Percentiles rank a stretch among this genome's conserved stretches.
These are phyloP conservation scores for Conticribra guillardii DNA, from an alignment of 108 stramenopile species.

Conservation along the genomic window DNA sequence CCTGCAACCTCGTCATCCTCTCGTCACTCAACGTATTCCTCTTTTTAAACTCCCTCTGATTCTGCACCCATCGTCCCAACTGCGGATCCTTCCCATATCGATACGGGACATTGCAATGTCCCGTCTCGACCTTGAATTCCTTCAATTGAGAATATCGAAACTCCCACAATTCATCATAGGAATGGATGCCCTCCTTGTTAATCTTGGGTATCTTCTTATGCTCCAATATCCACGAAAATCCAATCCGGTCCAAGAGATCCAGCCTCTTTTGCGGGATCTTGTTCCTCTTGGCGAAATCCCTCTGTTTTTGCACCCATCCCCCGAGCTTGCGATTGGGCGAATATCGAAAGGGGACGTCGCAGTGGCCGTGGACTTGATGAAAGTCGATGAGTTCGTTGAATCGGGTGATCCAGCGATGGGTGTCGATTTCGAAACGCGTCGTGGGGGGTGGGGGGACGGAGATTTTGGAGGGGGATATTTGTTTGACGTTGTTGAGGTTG, in stretches of 20 bases:
- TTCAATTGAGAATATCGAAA: neutral
- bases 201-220: neutral
- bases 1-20: neutral
- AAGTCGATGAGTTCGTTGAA: too few relatives aligned
- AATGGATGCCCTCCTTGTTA: neutral
- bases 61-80: neutral
- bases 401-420: too few relatives aligned
- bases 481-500: too few relatives aligned
- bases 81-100: neutral
- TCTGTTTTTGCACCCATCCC: constrained; percentile 17
- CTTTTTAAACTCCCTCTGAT: neutral
- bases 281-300: neutral
- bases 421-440: too few relatives aligned
- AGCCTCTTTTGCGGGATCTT: neutral
- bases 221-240: neutral
- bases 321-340: constrained; percentile 14
- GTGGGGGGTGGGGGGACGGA: too few relatives aligned
- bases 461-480: too few relatives aligned
- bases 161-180: neutral
- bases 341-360: constrained; percentile 17
- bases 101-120: neutral
- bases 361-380: constrained; percentile 11
- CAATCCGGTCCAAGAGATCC: neutral
- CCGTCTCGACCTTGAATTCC: neutral
- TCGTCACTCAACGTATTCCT: neutral